Percentiles rank a stretch among this genome's conserved stretches.
phyloP scores from a whole-genome alignment of 352 stramenopile species.

The Phytophthora constricta region DNA sequence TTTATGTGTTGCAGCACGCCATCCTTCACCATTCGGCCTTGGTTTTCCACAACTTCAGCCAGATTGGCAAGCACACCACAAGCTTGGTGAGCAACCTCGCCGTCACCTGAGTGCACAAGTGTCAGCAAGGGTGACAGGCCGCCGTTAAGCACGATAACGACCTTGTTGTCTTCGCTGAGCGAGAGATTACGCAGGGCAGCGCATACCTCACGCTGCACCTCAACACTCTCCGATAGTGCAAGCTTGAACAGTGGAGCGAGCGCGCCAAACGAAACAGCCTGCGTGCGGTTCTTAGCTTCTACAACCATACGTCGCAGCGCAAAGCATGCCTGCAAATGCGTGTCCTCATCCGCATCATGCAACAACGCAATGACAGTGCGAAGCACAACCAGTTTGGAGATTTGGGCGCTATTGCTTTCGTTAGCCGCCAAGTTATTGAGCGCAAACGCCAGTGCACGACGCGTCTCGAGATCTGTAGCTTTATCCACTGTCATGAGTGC shows the following conservation, averaged over 20 bases:
- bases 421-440: slow-evolving; percentile 95
- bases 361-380: slow-evolving; percentile 87
- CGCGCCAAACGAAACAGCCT: slow-evolving; percentile 93
- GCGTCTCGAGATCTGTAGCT: slow-evolving; percentile 90
- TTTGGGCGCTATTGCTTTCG: slow-evolving; percentile 88
- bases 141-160: slow-evolving; percentile 90
- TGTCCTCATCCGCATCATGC: slow-evolving; percentile 92
- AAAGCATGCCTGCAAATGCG: slow-evolving; percentile 93
- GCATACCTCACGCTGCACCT: slow-evolving; percentile 94
- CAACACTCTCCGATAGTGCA: slow-evolving; percentile 82
- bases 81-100: slow-evolving; percentile 91
- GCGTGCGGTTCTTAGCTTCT: slow-evolving; percentile 91
- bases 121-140: slow-evolving; percentile 86
- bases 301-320: slow-evolving; percentile 92
- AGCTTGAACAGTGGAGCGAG: slow-evolving; percentile 91
- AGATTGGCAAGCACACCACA: slow-evolving; percentile 94
- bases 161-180: slow-evolving; percentile 93
- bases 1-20: slow-evolving; percentile 97
- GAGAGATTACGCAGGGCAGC: slow-evolving; percentile 93
- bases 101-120: slow-evolving; percentile 90
- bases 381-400: slow-evolving; percentile 89
- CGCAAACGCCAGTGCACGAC: slow-evolving; percentile 92
- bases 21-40: slow-evolving; percentile 94
- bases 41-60: slow-evolving; percentile 94
- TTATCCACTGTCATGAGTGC: slow-evolving; percentile 90